Conservation (phyloP, 2,329 filamentous ascomycete genomes). For the Xylaria sp. region DNA sequence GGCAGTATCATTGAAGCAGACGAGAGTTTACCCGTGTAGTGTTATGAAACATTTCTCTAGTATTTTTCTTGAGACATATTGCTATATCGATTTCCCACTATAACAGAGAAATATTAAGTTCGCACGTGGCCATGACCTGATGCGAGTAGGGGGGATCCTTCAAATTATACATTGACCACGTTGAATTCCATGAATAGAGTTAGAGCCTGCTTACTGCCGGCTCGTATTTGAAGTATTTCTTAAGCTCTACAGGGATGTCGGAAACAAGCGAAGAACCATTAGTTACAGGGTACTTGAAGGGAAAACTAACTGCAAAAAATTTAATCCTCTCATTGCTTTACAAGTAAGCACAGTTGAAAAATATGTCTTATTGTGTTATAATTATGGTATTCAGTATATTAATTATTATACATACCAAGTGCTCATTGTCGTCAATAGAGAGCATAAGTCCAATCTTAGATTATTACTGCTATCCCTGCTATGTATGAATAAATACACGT, state of each 20-base stretch:
- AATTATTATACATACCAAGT: neutral
- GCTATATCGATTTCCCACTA: neutral
- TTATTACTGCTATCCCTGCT: neutral
- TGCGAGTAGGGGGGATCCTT: neutral
- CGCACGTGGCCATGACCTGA: neutral
- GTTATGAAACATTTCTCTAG: neutral
- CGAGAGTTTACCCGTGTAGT: neutral
- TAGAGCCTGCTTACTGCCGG: neutral
- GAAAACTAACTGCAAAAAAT: no score
- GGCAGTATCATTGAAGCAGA: conserved; percentile 14
- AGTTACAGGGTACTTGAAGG: no score
- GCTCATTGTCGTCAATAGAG: neutral
- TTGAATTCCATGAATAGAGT: neutral
- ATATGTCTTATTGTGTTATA: neutral
- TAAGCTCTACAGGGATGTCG: neutral
- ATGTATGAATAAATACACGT: neutral
- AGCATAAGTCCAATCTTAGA: neutral
- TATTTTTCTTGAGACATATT: neutral
- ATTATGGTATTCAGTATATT: neutral
- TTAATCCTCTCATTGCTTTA: no score
- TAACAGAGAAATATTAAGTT: neutral
- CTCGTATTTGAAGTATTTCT: neutral
- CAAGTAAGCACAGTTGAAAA: neutral
- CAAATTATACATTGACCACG: neutral
- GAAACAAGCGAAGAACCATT: neutral